Conservation (phyloP, 495 filamentous ascomycete genomes). For the Cercophora samala region DNA sequence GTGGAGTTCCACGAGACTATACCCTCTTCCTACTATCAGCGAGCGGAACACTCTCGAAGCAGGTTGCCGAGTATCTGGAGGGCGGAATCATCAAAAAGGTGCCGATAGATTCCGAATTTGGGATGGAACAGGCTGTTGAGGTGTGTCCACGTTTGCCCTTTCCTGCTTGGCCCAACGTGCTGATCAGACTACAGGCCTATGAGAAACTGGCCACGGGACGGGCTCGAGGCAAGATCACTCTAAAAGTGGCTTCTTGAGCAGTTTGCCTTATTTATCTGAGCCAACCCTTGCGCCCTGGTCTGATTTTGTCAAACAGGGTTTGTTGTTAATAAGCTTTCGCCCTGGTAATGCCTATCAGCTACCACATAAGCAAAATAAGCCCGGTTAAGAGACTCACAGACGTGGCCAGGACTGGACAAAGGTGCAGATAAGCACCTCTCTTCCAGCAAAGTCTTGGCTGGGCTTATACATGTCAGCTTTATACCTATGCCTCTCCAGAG, state of each 20-base stretch:
- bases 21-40: constrained; percentile 34
- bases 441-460: no score
- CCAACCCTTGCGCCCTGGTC: no score
- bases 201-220: constrained; percentile 35
- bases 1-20: constrained; percentile 39
- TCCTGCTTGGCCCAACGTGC: neutral
- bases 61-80: constrained; percentile 29
- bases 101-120: constrained; percentile 38
- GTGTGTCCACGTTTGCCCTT: constrained; percentile 20
- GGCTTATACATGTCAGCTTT: no score
- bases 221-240: constrained; percentile 40
- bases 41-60: constrained; percentile 21
- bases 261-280: no score
- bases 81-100: constrained; percentile 33
- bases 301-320: no score
- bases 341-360: no score
- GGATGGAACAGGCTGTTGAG: constrained; percentile 33
- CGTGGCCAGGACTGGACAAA: no score
- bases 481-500: no score
- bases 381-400: no score
- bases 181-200: constrained; percentile 22
- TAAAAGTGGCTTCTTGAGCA: constrained; percentile 24
- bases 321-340: no score
- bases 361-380: no score
- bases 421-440: no score